Evolutionary conservation across 73 alveolate genomes (phyloP), one percentile per base, ranked within the genome.

Genomic region (Paramecium octaurelia): DNA sequence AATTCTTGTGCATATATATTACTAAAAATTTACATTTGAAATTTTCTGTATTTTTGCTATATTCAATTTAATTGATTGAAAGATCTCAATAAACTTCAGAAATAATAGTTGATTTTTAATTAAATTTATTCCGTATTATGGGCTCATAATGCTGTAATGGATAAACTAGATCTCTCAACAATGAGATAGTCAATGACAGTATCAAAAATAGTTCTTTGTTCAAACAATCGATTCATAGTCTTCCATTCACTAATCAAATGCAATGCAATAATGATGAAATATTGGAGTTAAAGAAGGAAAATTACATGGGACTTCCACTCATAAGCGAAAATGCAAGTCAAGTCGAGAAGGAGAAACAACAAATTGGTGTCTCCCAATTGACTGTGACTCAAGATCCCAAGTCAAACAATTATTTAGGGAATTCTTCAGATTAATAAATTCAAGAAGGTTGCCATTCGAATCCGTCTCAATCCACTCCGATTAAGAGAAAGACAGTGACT

Each of bases 141-240:
- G 88, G 88, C 16, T 38, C 58, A 21, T 18, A 75, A 75, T 75
- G 88, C 21, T 75, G 88, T 20, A 75, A 75, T 35, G 88, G 38
- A 21, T 23, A 35, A 16, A 6, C 16, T 3, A 38, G 21, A 75
- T 75, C 88, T 8, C 35, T 75, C 1, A 75, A 75, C 10, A 18
- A 75, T 38, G 68, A 38, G 60, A 42, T 75, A 18, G 60, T 75
- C 9, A 42, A 75, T 35, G 68, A 75, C 8, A 75, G 88, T 42
- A 75, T 75, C 29, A 75, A 75, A 42, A 35, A 75, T 20, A 75
- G 88, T 75, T 75, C 88, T 35, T 38, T 75, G 14, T 38, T 38
- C 54, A 75, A 75, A 38, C 10, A 75, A 21, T 38, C 68, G 6
- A 75, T 75, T 9, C 58, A 75, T 18, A 38, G 68, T n/a, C 38